These are phyloP conservation scores for Apiospora arundinis DNA, from an alignment of 2,329 filamentous ascomycete genomes.

Conservation along the genomic window DNA sequence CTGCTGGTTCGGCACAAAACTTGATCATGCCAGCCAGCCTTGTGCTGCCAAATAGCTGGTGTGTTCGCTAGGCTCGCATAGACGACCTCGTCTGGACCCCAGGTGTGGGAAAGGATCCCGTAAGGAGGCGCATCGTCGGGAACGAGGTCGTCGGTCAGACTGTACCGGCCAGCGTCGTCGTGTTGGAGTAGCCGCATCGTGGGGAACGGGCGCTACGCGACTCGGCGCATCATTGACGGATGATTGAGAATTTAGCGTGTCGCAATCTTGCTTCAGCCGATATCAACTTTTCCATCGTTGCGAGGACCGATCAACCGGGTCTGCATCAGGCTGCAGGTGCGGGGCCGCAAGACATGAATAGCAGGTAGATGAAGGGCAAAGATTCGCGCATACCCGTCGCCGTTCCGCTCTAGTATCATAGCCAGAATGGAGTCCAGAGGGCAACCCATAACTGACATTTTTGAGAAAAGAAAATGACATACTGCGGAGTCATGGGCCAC, in stretches of 20 bases:
- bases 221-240: background rate
- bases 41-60: background rate
- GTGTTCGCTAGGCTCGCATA: background rate
- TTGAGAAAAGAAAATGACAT: background rate
- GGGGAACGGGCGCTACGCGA: background rate
- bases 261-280: background rate
- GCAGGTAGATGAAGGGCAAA: background rate
- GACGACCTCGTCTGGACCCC: background rate
- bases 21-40: conserved; percentile 5
- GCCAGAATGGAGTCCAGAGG: too few species aligned
- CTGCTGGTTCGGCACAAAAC: background rate
- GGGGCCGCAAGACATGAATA: background rate
- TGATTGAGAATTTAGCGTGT: background rate
- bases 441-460: too few species aligned
- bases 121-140: conserved; percentile 2
- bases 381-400: background rate
- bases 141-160: background rate
- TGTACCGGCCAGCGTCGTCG: conserved; percentile 1
- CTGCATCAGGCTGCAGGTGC: background rate
- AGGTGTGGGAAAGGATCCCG: conserved; percentile 20
- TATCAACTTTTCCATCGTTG: background rate
- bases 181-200: background rate
- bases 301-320: background rate
- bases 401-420: background rate
- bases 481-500: background rate